Percentiles rank a stretch among this genome's conserved stretches.
Evolutionary conservation across 2,329 filamentous ascomycete genomes (phyloP).

Genomic region (Cladobotryum protrusum): DNA sequence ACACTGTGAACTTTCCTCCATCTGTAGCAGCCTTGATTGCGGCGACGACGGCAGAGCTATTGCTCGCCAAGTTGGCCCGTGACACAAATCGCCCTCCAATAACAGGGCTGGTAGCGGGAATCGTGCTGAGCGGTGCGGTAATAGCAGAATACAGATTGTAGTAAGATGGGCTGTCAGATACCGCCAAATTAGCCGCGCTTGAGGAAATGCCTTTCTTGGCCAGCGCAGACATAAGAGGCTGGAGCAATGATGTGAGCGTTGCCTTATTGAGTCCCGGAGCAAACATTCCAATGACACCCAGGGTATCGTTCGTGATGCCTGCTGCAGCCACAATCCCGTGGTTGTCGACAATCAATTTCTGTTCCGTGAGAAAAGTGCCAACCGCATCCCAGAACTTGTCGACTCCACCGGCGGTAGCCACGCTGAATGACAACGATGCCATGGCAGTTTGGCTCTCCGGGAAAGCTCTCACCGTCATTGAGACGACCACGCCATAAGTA

Average conservation of each 20-base stretch:
- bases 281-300: not conserved
- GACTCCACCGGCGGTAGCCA: constrained; percentile 12
- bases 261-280: not conserved
- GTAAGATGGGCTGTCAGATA: not conserved
- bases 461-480: constrained; percentile 41
- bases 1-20: not conserved
- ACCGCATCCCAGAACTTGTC: constrained; percentile 45
- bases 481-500: constrained; percentile 47
- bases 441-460: constrained; percentile 32
- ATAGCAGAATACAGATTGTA: not conserved
- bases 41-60: not conserved
- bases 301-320: not conserved
- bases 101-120: not conserved
- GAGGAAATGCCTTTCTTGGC: not conserved
- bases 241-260: not conserved
- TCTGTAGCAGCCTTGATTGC: not conserved
- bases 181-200: not conserved
- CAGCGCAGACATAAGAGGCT: not conserved
- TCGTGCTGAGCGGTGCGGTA: not conserved
- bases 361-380: constrained; percentile 15
- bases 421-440: constrained; percentile 35
- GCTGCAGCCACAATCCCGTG: not conserved
- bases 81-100: not conserved
- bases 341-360: not conserved
- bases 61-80: not conserved